Base-by-base conservation (phyloP, 176 grass and related monocot species). In the Triticum turgidum region DNA sequence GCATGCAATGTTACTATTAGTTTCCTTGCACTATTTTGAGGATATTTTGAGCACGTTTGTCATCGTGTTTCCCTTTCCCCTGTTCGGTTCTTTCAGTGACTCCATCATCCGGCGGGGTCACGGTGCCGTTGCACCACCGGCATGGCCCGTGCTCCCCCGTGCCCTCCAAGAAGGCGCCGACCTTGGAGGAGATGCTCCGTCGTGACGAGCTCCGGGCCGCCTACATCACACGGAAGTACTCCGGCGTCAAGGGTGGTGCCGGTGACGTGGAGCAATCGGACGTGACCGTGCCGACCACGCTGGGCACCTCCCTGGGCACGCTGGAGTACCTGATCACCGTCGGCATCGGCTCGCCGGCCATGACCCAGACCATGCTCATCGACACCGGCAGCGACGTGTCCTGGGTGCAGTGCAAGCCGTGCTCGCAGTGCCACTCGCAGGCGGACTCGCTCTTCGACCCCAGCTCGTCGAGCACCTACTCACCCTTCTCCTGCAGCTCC, bases 341-440 rank as follows among this genome's bases (percentile, higher is more conserved):
- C 21, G 37, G 75, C 1, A 59, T 93, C 17, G 94, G 94, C 27
- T 84, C 82, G 66, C 91, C 85, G 20, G 49, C 24, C 15, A 81
- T 62, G 69, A 61, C n/a, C 13, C 90, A 82, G 80, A 86, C 80
- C 1, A 15, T 96, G 65, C 9, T 69, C 61, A 90, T 96, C 13
- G 94, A 97, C 89, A 94, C 91, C 3, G 91, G 87, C 80, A 92
- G 89, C 86, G 94, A 97, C 64, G 33, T 94, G 2, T 85, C 91
- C 0, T 97, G 94, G 94, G 92, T 97, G 69, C 94, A 97, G 45
- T 97, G 94, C 89, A 47, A 70, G 0, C 94, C 94, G 3, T 96
- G 94, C 30, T 37, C 69, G 35, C 35, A 32, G 7, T 90, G 89
- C 77, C 82, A 94, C 83, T 0, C 58, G 11, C 95, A 94, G 64